These are phyloP conservation scores for Saccharomyces hybrid DNA, from an alignment of 1,139 yeast genomes.

Conservation along the genomic window DNA sequence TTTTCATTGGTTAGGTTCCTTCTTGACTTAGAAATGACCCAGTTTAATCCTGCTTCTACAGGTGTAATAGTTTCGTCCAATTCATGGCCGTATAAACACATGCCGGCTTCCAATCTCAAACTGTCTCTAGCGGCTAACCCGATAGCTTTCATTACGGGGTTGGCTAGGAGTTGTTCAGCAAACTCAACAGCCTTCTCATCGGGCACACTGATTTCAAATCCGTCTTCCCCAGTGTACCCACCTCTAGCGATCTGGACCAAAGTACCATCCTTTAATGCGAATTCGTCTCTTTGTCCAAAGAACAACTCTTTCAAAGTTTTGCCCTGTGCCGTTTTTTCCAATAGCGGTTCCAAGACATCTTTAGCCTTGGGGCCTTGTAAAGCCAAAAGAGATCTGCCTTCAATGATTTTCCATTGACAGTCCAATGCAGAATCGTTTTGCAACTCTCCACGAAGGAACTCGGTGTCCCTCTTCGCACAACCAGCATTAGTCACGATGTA, in stretches of 20 bases:
- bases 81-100: conserved; percentile 96
- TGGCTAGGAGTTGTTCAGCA: conserved; percentile 52
- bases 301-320: conserved; percentile 44
- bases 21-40: conserved; percentile 83
- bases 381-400: conserved; percentile 67
- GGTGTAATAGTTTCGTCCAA: conserved; percentile 77
- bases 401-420: conserved; percentile 56
- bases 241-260: conserved; percentile 73
- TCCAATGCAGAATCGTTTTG: conserved; percentile 31
- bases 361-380: conserved; percentile 87
- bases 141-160: conserved; percentile 63
- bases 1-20: conserved; percentile 37
- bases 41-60: conserved; percentile 75
- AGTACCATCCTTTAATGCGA: conserved; percentile 39
- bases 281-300: conserved; percentile 65
- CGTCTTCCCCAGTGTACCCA: conserved; percentile 98
- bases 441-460: conserved; percentile 46
- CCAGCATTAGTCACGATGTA: conserved; percentile 98
- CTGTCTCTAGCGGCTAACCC: conserved; percentile 98
- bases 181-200: conserved; percentile 52
- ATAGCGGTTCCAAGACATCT: conserved; percentile 53
- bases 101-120: conserved; percentile 90
- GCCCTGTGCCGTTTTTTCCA: conserved; percentile 46
- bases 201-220: conserved; percentile 85
- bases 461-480: conserved; percentile 71